Conservation (phyloP, 2,329 filamentous ascomycete species). For the Stachybotrys chartarum region DNA sequence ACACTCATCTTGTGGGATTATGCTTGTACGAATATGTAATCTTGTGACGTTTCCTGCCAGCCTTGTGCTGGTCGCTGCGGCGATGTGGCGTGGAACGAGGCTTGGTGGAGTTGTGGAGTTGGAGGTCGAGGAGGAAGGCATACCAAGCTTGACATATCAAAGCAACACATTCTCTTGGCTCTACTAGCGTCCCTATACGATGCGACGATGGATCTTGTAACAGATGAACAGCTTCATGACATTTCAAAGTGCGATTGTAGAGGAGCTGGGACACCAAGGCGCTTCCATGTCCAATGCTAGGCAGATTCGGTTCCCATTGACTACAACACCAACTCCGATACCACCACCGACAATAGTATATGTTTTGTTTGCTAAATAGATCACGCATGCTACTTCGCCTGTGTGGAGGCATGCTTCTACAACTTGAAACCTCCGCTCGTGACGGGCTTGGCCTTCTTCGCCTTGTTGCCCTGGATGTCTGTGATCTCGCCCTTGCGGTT, state of each 20-base stretch:
- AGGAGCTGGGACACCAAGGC: too few relatives aligned
- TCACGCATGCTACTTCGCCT: too few relatives aligned
- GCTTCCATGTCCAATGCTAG: too few relatives aligned
- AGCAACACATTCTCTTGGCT: not conserved
- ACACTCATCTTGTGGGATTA: too few relatives aligned
- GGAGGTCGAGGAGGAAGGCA: not conserved
- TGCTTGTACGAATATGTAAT: not conserved
- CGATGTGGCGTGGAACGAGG: not conserved
- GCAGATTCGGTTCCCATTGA: too few relatives aligned
- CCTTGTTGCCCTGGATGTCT: conserved; percentile 75
- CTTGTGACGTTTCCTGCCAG: not conserved
- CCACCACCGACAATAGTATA: too few relatives aligned
- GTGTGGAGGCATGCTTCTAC: conserved; percentile 22
- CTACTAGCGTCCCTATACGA: not conserved
- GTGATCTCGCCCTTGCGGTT: conserved; percentile 81
- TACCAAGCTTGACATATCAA: not conserved
- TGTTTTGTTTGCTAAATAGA: too few relatives aligned
- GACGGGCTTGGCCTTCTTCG: conserved; percentile 42
- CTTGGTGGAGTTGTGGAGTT: not conserved
- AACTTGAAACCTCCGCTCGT: conserved; percentile 57
- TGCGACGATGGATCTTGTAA: not conserved
- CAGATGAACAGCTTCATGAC: too few relatives aligned
- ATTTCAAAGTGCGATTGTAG: too few relatives aligned
- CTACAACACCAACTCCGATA: too few relatives aligned
- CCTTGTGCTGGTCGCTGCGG: not conserved